phyloP scores from a whole-genome alignment of 768 basidiomycete genomes.

The Kwoniella mangroviensis region DNA sequence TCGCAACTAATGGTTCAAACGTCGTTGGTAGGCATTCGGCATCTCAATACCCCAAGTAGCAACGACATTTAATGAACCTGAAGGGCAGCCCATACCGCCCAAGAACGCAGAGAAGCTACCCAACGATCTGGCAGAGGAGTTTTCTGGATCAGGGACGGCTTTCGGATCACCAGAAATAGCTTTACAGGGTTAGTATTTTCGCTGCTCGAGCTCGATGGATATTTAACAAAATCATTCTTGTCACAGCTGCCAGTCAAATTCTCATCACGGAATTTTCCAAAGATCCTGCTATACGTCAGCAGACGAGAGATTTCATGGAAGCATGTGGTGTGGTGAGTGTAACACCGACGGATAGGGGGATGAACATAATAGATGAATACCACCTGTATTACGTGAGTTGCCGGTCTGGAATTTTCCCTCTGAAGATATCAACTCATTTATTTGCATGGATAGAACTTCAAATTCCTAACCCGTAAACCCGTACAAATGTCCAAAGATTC shows the following conservation, averaged over 20 bases:
- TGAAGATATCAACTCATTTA: constrained; percentile 13
- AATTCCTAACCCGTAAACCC: constrained; percentile 83
- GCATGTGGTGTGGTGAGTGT: constrained; percentile 76
- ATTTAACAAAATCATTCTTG: background rate
- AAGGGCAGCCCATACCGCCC: constrained; percentile 33
- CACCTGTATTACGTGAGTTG: constrained; percentile 62
- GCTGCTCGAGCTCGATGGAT: background rate
- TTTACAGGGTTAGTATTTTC: constrained; percentile 41
- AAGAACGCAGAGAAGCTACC: constrained; percentile 79
- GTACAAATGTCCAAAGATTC: constrained; percentile 70
- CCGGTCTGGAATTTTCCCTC: background rate
- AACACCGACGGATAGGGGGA: constrained; percentile 83
- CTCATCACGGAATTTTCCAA: constrained; percentile 88
- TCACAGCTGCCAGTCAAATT: constrained; percentile 64
- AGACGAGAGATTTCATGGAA: constrained; percentile 76
- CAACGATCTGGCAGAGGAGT: constrained; percentile 81
- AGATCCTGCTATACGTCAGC: constrained; percentile 82
- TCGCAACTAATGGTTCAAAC: background rate
- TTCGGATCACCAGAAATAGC: constrained; percentile 45
- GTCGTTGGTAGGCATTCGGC: constrained; percentile 71
- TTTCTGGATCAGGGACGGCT: constrained; percentile 62
- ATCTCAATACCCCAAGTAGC: constrained; percentile 81
- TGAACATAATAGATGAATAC: constrained; percentile 61
- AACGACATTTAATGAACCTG: constrained; percentile 67
- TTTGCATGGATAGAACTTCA: constrained; percentile 74